Conservation (phyloP, 108 stramenopile species). For the Stephanodiscus minutulus region DNA sequence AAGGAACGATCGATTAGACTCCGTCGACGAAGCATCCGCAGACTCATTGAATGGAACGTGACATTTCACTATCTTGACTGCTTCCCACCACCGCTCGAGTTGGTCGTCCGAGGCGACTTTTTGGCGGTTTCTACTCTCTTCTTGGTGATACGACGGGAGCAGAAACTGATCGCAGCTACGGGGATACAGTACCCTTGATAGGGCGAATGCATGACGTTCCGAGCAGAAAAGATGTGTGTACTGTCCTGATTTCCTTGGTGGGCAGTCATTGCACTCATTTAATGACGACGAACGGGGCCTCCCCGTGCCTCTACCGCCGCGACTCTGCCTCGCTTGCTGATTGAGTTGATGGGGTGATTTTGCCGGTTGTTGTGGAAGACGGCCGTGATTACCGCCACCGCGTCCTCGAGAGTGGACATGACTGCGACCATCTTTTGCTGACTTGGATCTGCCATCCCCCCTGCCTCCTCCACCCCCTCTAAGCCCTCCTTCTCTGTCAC, state of each 20-base stretch:
- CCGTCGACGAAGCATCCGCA: constrained; percentile 8
- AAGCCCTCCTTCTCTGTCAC: constrained; percentile 14
- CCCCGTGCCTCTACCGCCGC: constrained; percentile 8
- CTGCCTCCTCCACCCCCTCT: constrained; percentile 8
- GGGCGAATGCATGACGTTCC: constrained; percentile 39
- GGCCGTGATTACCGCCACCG: constrained; percentile 7
- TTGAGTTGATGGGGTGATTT: background rate
- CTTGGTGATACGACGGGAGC: background rate
- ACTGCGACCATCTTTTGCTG: background rate
- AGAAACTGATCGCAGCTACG: constrained; percentile 11
- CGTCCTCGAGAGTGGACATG: background rate
- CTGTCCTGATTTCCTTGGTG: constrained; percentile 30
- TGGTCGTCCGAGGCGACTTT: constrained; percentile 12
- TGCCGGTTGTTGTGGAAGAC: background rate
- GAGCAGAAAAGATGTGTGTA: constrained; percentile 46
- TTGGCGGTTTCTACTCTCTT: background rate
- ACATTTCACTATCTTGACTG: constrained; percentile 42
- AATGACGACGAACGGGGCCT: constrained; percentile 33
- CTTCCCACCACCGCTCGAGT: constrained; percentile 46
- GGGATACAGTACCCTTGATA: constrained; percentile 35
- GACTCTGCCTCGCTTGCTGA: constrained; percentile 9
- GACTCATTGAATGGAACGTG: constrained; percentile 19
- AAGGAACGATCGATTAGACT: constrained; percentile 16
- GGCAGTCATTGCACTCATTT: constrained; percentile 1
- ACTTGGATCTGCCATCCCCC: background rate